These are phyloP conservation scores for Ottelia alismoides DNA, from an alignment of 106 monocot species.

Conservation along the genomic window DNA sequence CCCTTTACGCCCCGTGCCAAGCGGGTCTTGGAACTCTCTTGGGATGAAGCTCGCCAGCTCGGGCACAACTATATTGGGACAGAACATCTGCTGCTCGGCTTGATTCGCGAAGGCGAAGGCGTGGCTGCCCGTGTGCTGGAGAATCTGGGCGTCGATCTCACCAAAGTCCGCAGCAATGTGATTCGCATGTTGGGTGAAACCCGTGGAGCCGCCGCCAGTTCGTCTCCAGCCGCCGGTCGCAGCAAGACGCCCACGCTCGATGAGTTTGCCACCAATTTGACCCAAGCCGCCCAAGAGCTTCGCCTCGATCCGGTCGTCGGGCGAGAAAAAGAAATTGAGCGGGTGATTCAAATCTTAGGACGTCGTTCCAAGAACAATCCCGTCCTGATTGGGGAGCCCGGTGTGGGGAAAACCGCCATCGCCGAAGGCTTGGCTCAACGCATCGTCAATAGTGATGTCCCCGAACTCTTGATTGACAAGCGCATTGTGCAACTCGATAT, in stretches of 20 bases:
- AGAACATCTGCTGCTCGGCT: slow-evolving; percentile 18
- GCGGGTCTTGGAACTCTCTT: slow-evolving; percentile 11
- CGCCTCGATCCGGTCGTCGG: slow-evolving; percentile 16
- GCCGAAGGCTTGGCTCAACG: slow-evolving; percentile 13
- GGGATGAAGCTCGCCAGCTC: slow-evolving; percentile 16
- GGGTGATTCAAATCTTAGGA: slow-evolving; percentile 8
- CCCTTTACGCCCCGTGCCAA: no score
- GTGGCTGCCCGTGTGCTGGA: no score
- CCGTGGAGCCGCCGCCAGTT: slow-evolving; percentile 9
- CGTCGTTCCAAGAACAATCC: slow-evolving; percentile 21
- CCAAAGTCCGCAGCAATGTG: slow-evolving; percentile 7
- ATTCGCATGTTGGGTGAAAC: slow-evolving; percentile 15
- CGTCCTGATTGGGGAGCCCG: slow-evolving; percentile 5
- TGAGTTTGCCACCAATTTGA: no score
- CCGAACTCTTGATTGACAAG: slow-evolving; percentile 27
- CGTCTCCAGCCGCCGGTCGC: no score
- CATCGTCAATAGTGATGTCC: slow-evolving; percentile 5
- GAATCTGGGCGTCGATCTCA: slow-evolving; percentile 8
- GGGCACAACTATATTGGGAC: slow-evolving; percentile 17
- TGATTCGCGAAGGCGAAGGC: slow-evolving; percentile 16
- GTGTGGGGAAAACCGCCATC: slow-evolving; percentile 27
- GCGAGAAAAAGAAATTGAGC: slow-evolving; percentile 7
- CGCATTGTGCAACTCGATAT: slow-evolving; percentile 26
- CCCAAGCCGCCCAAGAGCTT: slow-evolving; percentile 4
- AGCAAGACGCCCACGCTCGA: slow-evolving; percentile 11